Base-by-base conservation (phyloP, 768 basidiomycete genomes). In the Trametes coccinea region DNA sequence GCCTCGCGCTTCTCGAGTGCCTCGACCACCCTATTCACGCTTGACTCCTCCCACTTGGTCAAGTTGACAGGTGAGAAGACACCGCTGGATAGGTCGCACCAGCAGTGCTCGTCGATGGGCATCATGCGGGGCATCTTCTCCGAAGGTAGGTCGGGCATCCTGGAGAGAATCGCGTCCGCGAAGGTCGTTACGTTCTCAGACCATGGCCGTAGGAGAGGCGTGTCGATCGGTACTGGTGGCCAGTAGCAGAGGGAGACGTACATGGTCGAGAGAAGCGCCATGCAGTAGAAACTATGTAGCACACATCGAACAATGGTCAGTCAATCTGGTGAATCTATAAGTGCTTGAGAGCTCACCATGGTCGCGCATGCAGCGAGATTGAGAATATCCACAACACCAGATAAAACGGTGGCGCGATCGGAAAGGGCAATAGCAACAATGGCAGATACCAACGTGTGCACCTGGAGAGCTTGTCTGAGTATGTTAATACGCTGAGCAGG, bases 181-280 rank as follows among this genome's bases (percentile, higher is more conserved):
- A 89, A 90, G 14, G 90, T 91, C 11, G 86, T 88, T 71, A 90
- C 82, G 68, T 87, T 85, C 48, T 82, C 78, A 4, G 85, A 74
- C 88, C 88, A 91, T 9, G 89, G 87, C 16, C 70, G 72, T 11
- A 84, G 81, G 60, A 93, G 84, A 0, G 81, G 78, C 30, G 81
- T 84, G 62, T 86, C 82, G 49, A 86, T 72, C 27, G 87, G 83
- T 59, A 92, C 84, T 33, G 93, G 90, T 63, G 90, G 89, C 92
- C 92, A 93, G 74, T 93, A 93, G 72, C 92, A 94, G 16, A 92
- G 90, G 14, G 92, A 90, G 62, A 92, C 79, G 72, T 92, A 93
- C 51, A 93, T 81, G n/a, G 92, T 89, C 0, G 85, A 81, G 13
- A 94, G 84, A 22, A 94, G 81, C 27, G 92, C 80, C 56, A 94